Percentiles rank a stretch among this genome's conserved stretches.
These are phyloP conservation scores for Orbilia ellipsospora DNA, from an alignment of 2,329 filamentous ascomycete species.

Conservation along the genomic window DNA sequence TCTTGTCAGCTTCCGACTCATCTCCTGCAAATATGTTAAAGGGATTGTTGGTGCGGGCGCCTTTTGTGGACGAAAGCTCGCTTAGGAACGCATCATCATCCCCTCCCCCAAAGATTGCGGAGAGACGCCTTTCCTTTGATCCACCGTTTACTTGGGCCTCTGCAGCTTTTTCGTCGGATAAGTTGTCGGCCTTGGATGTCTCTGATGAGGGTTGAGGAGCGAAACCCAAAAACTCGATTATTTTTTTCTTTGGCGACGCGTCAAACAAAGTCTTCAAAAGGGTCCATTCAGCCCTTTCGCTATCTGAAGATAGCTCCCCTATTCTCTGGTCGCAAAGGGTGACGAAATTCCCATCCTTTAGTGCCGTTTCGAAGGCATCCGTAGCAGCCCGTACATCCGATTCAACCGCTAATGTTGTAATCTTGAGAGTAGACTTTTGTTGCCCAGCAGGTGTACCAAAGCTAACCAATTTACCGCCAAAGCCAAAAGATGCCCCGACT, in stretches of 20 bases:
- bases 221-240: constrained; percentile 92
- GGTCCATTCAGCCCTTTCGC: constrained; percentile 95
- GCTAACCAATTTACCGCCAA: constrained; percentile 89
- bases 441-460: constrained; percentile 75
- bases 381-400: constrained; percentile 84
- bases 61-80: constrained; percentile 82
- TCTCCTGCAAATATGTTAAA: constrained; percentile 87
- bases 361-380: constrained; percentile 83
- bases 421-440: constrained; percentile 78
- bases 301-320: constrained; percentile 78
- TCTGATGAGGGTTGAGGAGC: constrained; percentile 67
- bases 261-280: constrained; percentile 90
- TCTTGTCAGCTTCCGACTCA: constrained; percentile 85
- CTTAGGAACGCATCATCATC: constrained; percentile 88
- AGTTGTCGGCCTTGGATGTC: constrained; percentile 51
- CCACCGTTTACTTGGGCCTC: constrained; percentile 56
- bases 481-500: constrained; percentile 88
- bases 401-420: constrained; percentile 90
- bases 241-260: constrained; percentile 83
- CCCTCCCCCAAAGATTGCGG: constrained; percentile 79
- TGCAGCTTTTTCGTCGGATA: constrained; percentile 25
- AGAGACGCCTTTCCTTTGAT: constrained; percentile 72
- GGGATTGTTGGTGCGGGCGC: constrained; percentile 90
- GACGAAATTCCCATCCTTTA: constrained; percentile 80
- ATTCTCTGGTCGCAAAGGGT: constrained; percentile 84